Base-by-base conservation (phyloP, 768 basidiomycete species). In the Infundibulicybe gibba region DNA sequence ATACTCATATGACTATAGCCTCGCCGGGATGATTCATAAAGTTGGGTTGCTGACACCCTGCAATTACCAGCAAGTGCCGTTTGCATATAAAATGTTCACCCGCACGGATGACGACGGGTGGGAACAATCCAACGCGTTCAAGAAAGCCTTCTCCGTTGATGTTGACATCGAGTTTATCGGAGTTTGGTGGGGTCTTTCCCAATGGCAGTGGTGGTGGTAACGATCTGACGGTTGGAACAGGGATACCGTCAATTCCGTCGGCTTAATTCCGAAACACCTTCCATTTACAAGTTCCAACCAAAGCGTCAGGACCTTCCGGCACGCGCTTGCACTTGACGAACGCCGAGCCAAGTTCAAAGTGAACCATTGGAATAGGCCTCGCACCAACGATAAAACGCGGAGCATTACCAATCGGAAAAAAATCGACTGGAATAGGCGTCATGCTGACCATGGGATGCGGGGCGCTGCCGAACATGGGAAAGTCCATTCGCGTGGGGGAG, bases 181-280 rank as follows among this genome's bases (percentile, higher is more conserved):
- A 0, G 71, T 79, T 13, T 77, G 72, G 74, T 74, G 45, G 17
- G 65, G 50, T 9, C 17, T 46, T 45, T n/a, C 15, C 45, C 41
- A 4, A 4, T 10, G 10, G 10, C n/a, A 32, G 11, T 10, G 19
- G 6, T 14, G 15, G 33, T 20, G 16, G 17, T n/a, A n/a, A n/a
- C 48, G 35, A 51, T 34, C 50, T 30, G 14, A 19, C 17, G 16
- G 2, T 34, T 2, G 6, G 21, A 12, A 21, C 43, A 80, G 77
- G 77, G 80, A 82, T 53, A 80, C 77, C 0, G 79, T 82, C 20
- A 71, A 71, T 15, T 77, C 77, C 0, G 77, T 80, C 10, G 79
- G 77, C 10, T 49, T 72, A 20, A 57, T 77, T 49, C 62, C 69
- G 1, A 63, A 63, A 5, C 60, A 66, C 4, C 68, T 80, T 3